Percentiles rank a stretch among this genome's conserved stretches.
phyloP scores from a whole-genome alignment of 768 basidiomycete genomes.

The Calocera cornea region DNA sequence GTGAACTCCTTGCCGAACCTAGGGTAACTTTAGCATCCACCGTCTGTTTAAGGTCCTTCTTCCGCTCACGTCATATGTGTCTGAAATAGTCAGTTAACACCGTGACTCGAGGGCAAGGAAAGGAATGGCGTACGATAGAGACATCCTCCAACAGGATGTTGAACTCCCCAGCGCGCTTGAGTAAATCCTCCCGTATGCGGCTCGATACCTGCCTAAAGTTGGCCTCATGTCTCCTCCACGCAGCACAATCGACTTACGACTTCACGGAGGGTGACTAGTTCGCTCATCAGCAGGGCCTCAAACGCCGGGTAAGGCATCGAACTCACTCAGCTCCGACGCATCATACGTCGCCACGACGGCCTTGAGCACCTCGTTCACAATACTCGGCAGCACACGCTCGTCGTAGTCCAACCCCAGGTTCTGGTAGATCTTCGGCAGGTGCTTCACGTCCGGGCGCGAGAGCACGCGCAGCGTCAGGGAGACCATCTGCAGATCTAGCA shows the following conservation, averaged over 20 bases:
- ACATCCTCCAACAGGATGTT: slow-evolving; percentile 93
- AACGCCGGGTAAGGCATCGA: not conserved
- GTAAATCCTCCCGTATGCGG: slow-evolving; percentile 78
- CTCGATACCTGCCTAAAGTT: slow-evolving; percentile 54
- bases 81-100: slow-evolving; percentile 13
- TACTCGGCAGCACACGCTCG: slow-evolving; percentile 91
- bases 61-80: slow-evolving; percentile 28
- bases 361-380: slow-evolving; percentile 96
- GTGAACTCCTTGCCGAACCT: slow-evolving; percentile 22
- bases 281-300: not conserved
- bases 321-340: slow-evolving; percentile 64
- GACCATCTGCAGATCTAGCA: slow-evolving; percentile 78
- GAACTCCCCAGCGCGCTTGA: slow-evolving; percentile 91
- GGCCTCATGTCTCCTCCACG: not conserved
- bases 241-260: slow-evolving; percentile 44
- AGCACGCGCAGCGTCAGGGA: slow-evolving; percentile 92
- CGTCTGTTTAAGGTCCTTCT: not conserved
- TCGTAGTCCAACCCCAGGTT: slow-evolving; percentile 91
- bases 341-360: slow-evolving; percentile 98
- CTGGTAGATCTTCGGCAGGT: slow-evolving; percentile 89
- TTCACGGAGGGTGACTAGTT: slow-evolving; percentile 79
- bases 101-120: not conserved
- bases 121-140: slow-evolving; percentile 47
- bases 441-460: slow-evolving; percentile 77
- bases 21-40: not conserved